Conservation (phyloP, 768 basidiomycete species). For the Suillus subaureus region DNA sequence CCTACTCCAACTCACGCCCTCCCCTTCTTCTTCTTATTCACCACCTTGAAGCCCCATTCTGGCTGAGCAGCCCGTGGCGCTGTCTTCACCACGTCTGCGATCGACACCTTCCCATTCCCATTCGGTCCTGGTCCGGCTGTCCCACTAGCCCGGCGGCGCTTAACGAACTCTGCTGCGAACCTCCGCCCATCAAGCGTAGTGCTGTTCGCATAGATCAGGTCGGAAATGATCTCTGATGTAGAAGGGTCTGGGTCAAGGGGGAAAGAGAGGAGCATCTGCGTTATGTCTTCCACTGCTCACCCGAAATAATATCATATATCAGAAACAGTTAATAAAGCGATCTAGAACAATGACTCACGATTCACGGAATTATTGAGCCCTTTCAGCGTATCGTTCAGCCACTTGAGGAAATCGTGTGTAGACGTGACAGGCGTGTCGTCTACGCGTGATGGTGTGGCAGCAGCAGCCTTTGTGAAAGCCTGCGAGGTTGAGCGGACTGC, state of each 20-base stretch:
- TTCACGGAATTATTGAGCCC: slow-evolving; percentile 61
- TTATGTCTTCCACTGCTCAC: slow-evolving; percentile 87
- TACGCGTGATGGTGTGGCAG: slow-evolving; percentile 39
- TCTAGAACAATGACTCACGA: slow-evolving; percentile 38
- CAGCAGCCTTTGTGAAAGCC: slow-evolving; percentile 30
- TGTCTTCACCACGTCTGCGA: slow-evolving; percentile 90
- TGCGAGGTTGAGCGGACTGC: slow-evolving; percentile 40
- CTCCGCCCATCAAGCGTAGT: slow-evolving; percentile 94
- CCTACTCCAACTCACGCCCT: slow-evolving; percentile 41
- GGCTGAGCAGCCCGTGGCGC: slow-evolving; percentile 75
- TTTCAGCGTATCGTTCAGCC: slow-evolving; percentile 85
- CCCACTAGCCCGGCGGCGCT: slow-evolving; percentile 83
- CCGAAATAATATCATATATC: neutral
- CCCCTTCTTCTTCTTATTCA: slow-evolving; percentile 94
- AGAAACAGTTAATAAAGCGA: neutral
- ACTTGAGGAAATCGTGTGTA: slow-evolving; percentile 89
- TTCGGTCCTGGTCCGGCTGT: slow-evolving; percentile 35
- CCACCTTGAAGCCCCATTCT: slow-evolving; percentile 92
- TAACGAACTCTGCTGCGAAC: slow-evolving; percentile 91
- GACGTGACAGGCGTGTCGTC: slow-evolving; percentile 72
- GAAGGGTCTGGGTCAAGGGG: slow-evolving; percentile 84
- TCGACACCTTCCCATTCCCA: slow-evolving; percentile 60
- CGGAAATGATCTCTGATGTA: slow-evolving; percentile 90
- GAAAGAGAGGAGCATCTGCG: slow-evolving; percentile 93
- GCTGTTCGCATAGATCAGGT: slow-evolving; percentile 92